phyloP scores from a whole-genome alignment of 2,329 filamentous ascomycete species.

The Zopfia rhizophila region DNA sequence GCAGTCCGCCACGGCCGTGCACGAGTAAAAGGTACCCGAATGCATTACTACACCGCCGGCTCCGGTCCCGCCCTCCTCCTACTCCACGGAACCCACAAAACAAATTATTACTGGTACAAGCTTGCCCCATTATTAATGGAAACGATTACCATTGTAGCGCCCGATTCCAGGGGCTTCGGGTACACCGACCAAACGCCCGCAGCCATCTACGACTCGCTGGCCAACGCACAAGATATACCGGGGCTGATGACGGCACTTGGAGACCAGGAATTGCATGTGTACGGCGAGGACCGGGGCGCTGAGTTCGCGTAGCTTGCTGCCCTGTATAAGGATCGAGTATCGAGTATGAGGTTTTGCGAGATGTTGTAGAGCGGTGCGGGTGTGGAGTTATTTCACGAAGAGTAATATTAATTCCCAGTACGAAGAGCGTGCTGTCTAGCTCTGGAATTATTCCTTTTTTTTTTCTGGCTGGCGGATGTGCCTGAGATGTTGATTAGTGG shows the following conservation, averaged over 20 bases:
- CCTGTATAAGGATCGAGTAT: constrained; percentile 42
- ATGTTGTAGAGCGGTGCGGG: constrained; percentile 47
- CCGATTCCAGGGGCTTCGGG: constrained; percentile 51
- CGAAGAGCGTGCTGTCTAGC: constrained; percentile 47
- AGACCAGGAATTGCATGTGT: constrained; percentile 44
- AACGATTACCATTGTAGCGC: constrained; percentile 50
- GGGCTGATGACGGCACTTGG: constrained; percentile 49
- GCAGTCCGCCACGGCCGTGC: constrained; percentile 29
- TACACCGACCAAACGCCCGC: constrained; percentile 54
- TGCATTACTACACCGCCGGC: constrained; percentile 34
- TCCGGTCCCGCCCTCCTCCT: constrained; percentile 30
- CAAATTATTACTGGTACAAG: constrained; percentile 50
- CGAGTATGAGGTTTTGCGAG: constrained; percentile 43
- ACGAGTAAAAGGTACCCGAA: constrained; percentile 31
- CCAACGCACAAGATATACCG: constrained; percentile 48
- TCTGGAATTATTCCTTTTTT: constrained; percentile 46
- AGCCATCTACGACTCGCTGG: constrained; percentile 50
- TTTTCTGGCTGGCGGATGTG: constrained; percentile 49
- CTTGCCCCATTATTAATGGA: constrained; percentile 46
- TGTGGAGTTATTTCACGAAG: constrained; percentile 40
- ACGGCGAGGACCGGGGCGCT: constrained; percentile 49
- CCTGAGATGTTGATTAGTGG: constrained; percentile 54
- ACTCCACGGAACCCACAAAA: constrained; percentile 35
- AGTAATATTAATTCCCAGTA: constrained; percentile 45
- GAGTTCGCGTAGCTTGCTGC: constrained; percentile 49